Evolutionary conservation across 768 basidiomycete genomes (phyloP), one percentile per base, ranked within the genome.

Genomic region (Cubamyces lactineus): DNA sequence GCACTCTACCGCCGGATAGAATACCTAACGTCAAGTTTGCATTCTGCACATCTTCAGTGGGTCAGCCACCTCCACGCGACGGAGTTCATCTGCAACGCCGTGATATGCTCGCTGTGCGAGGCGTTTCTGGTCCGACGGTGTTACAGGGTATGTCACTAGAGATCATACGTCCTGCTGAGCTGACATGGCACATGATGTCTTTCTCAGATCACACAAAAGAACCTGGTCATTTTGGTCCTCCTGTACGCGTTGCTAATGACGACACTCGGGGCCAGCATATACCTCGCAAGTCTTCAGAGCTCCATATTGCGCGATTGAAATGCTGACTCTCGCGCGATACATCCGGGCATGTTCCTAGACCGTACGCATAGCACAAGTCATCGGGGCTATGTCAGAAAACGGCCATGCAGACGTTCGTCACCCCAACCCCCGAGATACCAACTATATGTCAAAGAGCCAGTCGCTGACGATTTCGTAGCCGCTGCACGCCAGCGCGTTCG

Each of bases 101-200:
- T 78, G 9, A 77, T 84, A 40, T 79, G 77, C 64, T 71, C 76
- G 56, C 52, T 81, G 39, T 84, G 82, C 65, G 78, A 84, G 67
- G 70, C 74, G 3, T 84, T 80, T 62, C 81, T 81, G 46, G 78
- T 84, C 26, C 72, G 77, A 40, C 72, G 79, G 55, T 84, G 83
- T 59, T 85, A 82, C 80, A 81, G 80, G 76, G 84, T 80, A 49
- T 17, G 34, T 46, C 34, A n/a, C n/a, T n/a, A n/a, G n/a, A n/a
- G n/a, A n/a, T n/a, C 34, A 34, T 5, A 6, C 28, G 28, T 6
- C 9, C 34, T 1, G 11, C 34, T 34, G 9, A 34, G 34, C 34
- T 34, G 34, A 34, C 9, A 11, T 11, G 34, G n/a, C 1, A 11
- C 34, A 47, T 26, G 26, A 34, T 11, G 6, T 16, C 21, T 15